Percentiles rank a stretch among this genome's conserved stretches.
Evolutionary conservation across 345 rosid species (phyloP).

Genomic region (Hibiscus trionum): DNA sequence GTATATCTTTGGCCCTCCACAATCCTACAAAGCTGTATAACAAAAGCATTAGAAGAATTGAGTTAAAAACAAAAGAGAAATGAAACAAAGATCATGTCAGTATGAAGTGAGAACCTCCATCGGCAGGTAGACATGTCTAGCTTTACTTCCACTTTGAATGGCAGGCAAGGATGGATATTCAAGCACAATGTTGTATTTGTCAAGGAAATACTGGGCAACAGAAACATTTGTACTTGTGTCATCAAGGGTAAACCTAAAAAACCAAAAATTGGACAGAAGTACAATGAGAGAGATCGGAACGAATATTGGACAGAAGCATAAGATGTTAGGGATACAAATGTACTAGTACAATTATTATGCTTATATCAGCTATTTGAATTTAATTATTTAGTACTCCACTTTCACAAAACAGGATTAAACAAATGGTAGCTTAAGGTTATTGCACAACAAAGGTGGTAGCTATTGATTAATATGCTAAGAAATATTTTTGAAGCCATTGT

Average conservation of each 20-base stretch:
- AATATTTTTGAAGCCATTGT: neutral
- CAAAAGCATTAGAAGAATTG: neutral
- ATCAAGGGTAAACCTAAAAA: slow-evolving; percentile 48
- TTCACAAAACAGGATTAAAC: neutral
- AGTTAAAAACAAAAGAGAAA: neutral
- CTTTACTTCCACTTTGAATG: slow-evolving; percentile 50
- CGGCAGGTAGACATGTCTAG: slow-evolving; percentile 49
- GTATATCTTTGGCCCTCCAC: slow-evolving; percentile 53
- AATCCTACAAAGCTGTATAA: slow-evolving; percentile 48
- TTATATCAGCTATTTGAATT: neutral
- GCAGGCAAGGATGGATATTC: slow-evolving; percentile 40
- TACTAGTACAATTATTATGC: neutral
- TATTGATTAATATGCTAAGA: neutral
- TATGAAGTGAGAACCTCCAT: slow-evolving; percentile 56
- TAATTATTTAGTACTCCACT: neutral
- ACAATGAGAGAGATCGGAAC: neutral
- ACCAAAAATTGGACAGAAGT: neutral
- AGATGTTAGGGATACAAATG: neutral
- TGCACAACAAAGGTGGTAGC: neutral
- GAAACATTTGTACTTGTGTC: slow-evolving; percentile 21
- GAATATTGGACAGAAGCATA: neutral
- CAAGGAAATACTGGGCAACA: slow-evolving; percentile 46
- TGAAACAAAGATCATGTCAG: neutral
- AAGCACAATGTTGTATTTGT: slow-evolving; percentile 34
- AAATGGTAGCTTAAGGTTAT: neutral